A percentile compares a stretch with the other conserved stretches of the same genome.
phyloP scores from a whole-genome alignment of 225 moss, liverwort and hornwort species.

The Bryoerythrophyllum caledonicum region DNA sequence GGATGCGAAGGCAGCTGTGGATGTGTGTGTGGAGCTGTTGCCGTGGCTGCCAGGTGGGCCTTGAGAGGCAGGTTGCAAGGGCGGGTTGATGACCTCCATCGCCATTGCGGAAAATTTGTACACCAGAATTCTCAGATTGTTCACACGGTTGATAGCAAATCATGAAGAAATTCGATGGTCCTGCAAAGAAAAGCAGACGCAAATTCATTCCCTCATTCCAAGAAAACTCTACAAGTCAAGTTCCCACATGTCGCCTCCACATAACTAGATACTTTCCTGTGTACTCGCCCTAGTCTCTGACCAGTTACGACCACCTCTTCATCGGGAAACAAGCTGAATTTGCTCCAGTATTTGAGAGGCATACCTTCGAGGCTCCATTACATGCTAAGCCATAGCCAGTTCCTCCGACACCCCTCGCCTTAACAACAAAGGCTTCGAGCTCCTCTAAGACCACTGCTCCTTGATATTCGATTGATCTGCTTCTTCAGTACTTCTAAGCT shows the following conservation, averaged over 20 bases:
- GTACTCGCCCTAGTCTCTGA: not conserved
- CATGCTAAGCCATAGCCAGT: slow-evolving; percentile 15
- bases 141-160: not conserved
- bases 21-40: not conserved
- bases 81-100: slow-evolving; percentile 47
- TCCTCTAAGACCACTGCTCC: not conserved
- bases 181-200: not conserved
- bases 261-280: slow-evolving; percentile 3
- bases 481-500: too few species aligned
- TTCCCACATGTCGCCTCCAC: not conserved
- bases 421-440: slow-evolving; percentile 8
- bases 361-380: slow-evolving; percentile 34
- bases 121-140: not conserved
- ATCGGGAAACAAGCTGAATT: not conserved
- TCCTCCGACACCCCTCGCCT: not conserved
- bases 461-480: not conserved
- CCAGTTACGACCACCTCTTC: not conserved
- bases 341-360: not conserved
- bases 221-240: too few species aligned
- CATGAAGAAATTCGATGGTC: not conserved
- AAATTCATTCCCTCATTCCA: not conserved
- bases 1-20: not conserved
- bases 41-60: slow-evolving; percentile 31
- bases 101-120: slow-evolving; percentile 16
- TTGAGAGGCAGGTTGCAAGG: slow-evolving; percentile 34